Evolutionary conservation across 164 flowering plant genomes (phyloP).

Genomic region (Liriodendron chinense): DNA sequence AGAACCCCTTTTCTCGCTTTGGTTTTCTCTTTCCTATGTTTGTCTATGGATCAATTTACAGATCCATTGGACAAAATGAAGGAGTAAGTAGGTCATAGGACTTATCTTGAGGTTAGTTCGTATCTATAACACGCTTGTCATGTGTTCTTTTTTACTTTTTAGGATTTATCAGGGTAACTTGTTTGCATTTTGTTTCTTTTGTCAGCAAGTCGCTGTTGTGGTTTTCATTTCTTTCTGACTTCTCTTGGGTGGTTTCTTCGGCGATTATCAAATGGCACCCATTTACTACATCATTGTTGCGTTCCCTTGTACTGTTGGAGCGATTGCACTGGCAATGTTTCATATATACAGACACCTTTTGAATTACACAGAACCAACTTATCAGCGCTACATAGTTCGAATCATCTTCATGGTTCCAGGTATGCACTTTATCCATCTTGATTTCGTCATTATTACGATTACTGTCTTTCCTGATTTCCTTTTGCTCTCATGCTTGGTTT

Average conservation of each 20-base stretch:
- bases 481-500: too few species aligned
- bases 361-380: slow-evolving; percentile 94
- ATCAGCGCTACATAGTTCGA: slow-evolving; percentile 93
- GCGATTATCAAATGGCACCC: slow-evolving; percentile 33
- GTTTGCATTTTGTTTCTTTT: neutral
- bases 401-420: slow-evolving; percentile 98
- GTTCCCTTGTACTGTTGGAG: slow-evolving; percentile 69
- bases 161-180: neutral
- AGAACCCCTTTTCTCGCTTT: neutral
- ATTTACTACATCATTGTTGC: slow-evolving; percentile 58
- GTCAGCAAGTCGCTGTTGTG: neutral
- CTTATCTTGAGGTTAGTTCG: too few species aligned
- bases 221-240: neutral
- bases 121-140: neutral
- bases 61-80: too few species aligned
- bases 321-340: slow-evolving; percentile 65
- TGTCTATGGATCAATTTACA: too few species aligned
- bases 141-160: neutral
- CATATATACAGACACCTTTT: slow-evolving; percentile 90
- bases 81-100: too few species aligned
- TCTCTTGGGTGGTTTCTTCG: neutral
- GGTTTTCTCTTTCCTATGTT: too few species aligned
- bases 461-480: too few species aligned
- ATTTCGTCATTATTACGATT: neutral
- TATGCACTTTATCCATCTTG: slow-evolving; percentile 31